These are phyloP conservation scores for Nakataea oryzae DNA, from an alignment of 2,329 filamentous ascomycete species.

Conservation along the genomic window DNA sequence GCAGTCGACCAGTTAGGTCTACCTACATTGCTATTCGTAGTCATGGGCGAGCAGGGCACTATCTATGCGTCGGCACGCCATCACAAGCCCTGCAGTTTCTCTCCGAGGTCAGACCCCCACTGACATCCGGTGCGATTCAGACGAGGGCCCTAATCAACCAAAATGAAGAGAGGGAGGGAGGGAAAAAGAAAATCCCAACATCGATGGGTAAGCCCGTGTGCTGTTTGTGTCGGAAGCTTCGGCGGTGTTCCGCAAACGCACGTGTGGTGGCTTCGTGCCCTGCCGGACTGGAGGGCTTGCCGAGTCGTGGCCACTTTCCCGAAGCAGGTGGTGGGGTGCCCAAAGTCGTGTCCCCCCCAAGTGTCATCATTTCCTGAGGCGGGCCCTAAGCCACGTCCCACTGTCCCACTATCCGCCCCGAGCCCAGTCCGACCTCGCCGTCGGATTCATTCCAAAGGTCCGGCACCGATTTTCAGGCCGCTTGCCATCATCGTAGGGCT, in stretches of 20 bases:
- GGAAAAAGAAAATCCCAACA: neutral
- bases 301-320: neutral
- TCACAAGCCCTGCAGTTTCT: neutral
- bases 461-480: neutral
- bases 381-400: too few relatives aligned
- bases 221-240: neutral
- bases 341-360: neutral
- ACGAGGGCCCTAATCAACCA: neutral
- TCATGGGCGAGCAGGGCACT: too few relatives aligned
- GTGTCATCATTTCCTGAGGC: neutral
- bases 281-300: neutral
- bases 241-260: neutral
- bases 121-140: neutral
- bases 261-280: neutral
- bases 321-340: neutral
- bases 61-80: neutral
- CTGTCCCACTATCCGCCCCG: neutral
- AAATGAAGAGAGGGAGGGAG: neutral
- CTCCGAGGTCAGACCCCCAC: neutral
- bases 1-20: neutral
- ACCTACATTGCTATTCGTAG: too few relatives aligned
- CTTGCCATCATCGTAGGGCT: neutral
- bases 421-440: neutral
- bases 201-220: neutral
- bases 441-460: neutral